These are phyloP conservation scores for Trichoderma afroharzianum DNA, from an alignment of 2,329 filamentous ascomycete species.

Conservation along the genomic window DNA sequence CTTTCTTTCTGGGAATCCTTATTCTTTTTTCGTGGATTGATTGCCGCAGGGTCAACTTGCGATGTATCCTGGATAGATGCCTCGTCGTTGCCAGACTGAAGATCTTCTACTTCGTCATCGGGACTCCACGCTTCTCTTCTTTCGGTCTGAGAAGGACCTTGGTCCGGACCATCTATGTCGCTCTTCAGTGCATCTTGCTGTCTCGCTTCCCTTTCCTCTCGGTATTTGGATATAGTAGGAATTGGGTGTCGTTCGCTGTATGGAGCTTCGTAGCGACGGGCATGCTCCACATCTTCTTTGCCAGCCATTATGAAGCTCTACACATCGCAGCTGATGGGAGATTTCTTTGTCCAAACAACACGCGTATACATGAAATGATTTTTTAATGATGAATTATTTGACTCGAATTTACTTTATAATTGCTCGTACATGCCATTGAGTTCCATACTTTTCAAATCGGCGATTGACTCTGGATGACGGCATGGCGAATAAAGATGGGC, in stretches of 20 bases:
- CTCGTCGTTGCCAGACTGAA: constrained; percentile 7
- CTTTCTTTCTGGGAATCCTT: constrained; percentile 48
- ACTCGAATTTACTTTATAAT: neutral
- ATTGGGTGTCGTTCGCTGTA: constrained; percentile 43
- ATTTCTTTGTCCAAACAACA: neutral
- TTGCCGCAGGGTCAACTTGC: constrained; percentile 33
- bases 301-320: constrained; percentile 30
- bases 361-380: neutral
- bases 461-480: neutral
- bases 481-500: neutral
- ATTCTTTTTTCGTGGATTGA: constrained; percentile 45
- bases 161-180: constrained; percentile 19
- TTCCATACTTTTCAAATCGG: neutral
- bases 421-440: neutral
- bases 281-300: constrained; percentile 37
- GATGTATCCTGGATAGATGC: constrained; percentile 33
- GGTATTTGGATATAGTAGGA: constrained; percentile 48
- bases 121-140: neutral
- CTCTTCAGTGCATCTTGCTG: constrained; percentile 37
- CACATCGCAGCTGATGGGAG: neutral
- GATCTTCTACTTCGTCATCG: constrained; percentile 1
- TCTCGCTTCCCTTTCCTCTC: constrained; percentile 44
- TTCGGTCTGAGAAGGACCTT: constrained; percentile 13
- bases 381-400: neutral
- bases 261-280: constrained; percentile 37